Evolutionary conservation across 768 basidiomycete genomes (phyloP).

Genomic region (Auricularia sp.): DNA sequence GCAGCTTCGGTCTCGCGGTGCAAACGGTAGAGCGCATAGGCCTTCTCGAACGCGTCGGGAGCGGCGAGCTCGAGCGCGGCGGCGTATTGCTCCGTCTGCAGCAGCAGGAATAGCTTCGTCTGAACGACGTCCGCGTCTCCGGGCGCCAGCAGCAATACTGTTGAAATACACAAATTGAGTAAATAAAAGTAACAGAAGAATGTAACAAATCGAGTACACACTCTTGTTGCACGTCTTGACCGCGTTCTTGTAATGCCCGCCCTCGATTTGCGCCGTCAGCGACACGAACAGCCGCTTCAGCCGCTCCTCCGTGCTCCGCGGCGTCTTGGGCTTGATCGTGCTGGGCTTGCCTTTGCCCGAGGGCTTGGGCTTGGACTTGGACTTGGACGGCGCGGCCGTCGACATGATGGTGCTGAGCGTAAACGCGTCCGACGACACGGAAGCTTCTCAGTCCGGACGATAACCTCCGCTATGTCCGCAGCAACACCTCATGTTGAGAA

Average conservation of each 20-base stretch:
- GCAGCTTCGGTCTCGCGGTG: slow-evolving; percentile 63
- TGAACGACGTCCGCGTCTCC: slow-evolving; percentile 62
- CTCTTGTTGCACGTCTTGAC: slow-evolving; percentile 91
- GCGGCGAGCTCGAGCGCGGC: slow-evolving; percentile 53
- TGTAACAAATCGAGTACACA: slow-evolving; percentile 23
- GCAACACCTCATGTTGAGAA: too few species aligned
- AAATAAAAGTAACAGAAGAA: slow-evolving; percentile 12
- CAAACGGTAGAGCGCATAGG: slow-evolving; percentile 80
- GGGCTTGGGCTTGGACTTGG: background rate
- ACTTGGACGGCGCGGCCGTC: too few species aligned
- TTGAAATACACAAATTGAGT: slow-evolving; percentile 12
- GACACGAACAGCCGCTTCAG: slow-evolving; percentile 63
- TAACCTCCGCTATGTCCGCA: too few species aligned
- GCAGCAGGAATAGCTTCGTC: slow-evolving; percentile 77
- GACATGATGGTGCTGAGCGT: too few species aligned
- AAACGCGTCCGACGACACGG: too few species aligned
- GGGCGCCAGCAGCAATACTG: slow-evolving; percentile 66
- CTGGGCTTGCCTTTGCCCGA: background rate
- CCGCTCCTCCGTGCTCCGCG: slow-evolving; percentile 22
- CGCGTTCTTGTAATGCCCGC: slow-evolving; percentile 77
- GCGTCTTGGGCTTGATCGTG: slow-evolving; percentile 11
- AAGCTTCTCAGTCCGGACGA: too few species aligned
- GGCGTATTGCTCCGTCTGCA: slow-evolving; percentile 78
- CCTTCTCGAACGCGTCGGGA: slow-evolving; percentile 49
- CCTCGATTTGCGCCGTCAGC: slow-evolving; percentile 80